A percentile compares a stretch with the other conserved stretches of the same genome.
These are phyloP conservation scores for Macrocybe gigantea DNA, from an alignment of 768 basidiomycete species.

Conservation along the genomic window DNA sequence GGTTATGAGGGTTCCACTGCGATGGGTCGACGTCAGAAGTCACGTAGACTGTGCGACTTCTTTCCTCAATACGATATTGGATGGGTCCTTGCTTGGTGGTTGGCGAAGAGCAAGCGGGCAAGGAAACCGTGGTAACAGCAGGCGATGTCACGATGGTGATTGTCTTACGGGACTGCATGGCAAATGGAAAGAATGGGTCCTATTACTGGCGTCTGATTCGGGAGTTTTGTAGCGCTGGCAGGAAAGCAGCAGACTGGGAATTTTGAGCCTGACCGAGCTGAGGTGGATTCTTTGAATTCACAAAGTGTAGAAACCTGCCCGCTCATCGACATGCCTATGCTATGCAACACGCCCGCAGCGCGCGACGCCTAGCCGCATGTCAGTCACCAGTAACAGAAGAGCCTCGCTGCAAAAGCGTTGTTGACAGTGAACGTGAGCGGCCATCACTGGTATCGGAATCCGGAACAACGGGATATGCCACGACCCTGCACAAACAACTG, in stretches of 20 bases:
- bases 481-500: too few species aligned
- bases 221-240: background rate
- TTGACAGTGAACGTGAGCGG: too few species aligned
- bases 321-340: too few species aligned
- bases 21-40: conserved; percentile 36
- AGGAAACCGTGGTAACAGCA: conserved; percentile 14
- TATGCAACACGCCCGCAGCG: too few species aligned
- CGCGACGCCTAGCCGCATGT: too few species aligned
- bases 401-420: too few species aligned
- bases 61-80: conserved; percentile 44
- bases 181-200: conserved; percentile 1
- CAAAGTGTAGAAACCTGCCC: too few species aligned
- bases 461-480: too few species aligned
- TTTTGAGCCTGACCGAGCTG: too few species aligned
- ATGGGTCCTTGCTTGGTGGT: conserved; percentile 19
- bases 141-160: conserved; percentile 33
- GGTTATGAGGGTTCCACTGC: conserved; percentile 33
- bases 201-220: background rate
- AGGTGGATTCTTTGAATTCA: too few species aligned
- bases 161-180: conserved; percentile 29
- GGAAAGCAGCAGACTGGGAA: background rate
- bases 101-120: conserved; percentile 22
- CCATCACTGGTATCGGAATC: too few species aligned
- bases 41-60: conserved; percentile 40
- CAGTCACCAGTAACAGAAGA: too few species aligned